Conservation (phyloP, 179 eudicot species). For the Silene coronaria region DNA sequence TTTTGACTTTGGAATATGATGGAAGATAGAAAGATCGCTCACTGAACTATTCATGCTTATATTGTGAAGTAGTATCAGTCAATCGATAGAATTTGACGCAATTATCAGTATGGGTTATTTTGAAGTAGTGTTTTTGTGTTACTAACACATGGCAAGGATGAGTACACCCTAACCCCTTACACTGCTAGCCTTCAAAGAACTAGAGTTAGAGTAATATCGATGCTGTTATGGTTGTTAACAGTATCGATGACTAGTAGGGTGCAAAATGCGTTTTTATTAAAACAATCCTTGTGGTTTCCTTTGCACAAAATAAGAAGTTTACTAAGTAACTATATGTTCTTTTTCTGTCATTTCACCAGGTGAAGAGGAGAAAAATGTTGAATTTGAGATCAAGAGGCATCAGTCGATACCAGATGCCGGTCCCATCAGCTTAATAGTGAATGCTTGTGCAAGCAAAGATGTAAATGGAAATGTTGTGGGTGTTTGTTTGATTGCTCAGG, state of each 20-base stretch:
- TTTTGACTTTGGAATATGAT: too few relatives aligned
- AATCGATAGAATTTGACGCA: neutral
- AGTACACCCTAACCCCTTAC: too few relatives aligned
- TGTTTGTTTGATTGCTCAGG: constrained; percentile 84
- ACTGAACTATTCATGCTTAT: too few relatives aligned
- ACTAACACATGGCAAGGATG: too few relatives aligned
- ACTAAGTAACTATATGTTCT: neutral
- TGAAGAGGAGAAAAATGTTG: constrained; percentile 62
- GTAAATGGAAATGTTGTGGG: constrained; percentile 62
- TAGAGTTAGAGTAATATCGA: too few relatives aligned
- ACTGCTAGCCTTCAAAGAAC: too few relatives aligned
- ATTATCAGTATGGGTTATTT: neutral
- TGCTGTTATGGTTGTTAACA: too few relatives aligned
- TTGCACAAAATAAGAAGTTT: too few relatives aligned
- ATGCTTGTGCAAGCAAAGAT: constrained; percentile 85
- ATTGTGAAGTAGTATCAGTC: too few relatives aligned
- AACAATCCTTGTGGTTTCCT: neutral
- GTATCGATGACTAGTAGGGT: too few relatives aligned
- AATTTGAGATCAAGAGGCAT: constrained; percentile 71
- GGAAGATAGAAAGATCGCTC: too few relatives aligned
- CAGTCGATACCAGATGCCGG: constrained; percentile 38
- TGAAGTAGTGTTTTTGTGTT: neutral
- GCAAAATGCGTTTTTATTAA: neutral
- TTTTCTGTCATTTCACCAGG: constrained; percentile 41
- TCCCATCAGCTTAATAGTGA: constrained; percentile 68